A percentile compares a stretch with the other conserved stretches of the same genome.
Evolutionary conservation across 225 moss, liverwort and hornwort genomes (phyloP).

Genomic region (Climacium dendroides): DNA sequence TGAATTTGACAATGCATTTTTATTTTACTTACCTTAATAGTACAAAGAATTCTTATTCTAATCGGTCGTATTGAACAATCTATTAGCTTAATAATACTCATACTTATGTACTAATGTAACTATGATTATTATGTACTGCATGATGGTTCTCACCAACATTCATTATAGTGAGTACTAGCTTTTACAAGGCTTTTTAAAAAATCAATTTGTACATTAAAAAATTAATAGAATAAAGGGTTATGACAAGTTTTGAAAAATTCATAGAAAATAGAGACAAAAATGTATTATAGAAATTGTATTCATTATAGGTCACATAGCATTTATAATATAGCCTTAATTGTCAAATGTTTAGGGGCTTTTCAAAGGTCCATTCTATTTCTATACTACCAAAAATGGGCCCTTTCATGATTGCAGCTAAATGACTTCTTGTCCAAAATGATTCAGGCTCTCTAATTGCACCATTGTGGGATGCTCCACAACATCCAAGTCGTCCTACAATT

Average conservation of each 20-base stretch:
- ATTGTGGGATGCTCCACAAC: no score
- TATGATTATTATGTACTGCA: neutral
- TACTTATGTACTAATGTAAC: neutral
- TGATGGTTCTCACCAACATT: neutral
- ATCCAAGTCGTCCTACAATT: no score
- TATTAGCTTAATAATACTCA: neutral
- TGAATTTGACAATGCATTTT: neutral
- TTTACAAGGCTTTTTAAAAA: neutral
- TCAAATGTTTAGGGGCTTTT: neutral
- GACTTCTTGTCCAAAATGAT: no score
- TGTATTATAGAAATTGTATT: neutral
- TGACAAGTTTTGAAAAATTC: neutral
- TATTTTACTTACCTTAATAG: no score
- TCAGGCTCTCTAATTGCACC: no score
- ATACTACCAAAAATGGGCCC: no score
- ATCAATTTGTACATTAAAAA: neutral
- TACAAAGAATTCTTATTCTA: no score
- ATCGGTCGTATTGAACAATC: fast-evolving
- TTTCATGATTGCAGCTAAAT: no score
- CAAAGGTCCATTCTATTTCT: neutral
- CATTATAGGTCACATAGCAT: neutral
- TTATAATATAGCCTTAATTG: neutral
- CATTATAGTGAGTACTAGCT: neutral
- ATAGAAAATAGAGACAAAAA: neutral
- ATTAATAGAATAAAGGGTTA: neutral